These are phyloP conservation scores for Penicillium sp. DNA, from an alignment of 2,329 filamentous ascomycete species.

Conservation along the genomic window DNA sequence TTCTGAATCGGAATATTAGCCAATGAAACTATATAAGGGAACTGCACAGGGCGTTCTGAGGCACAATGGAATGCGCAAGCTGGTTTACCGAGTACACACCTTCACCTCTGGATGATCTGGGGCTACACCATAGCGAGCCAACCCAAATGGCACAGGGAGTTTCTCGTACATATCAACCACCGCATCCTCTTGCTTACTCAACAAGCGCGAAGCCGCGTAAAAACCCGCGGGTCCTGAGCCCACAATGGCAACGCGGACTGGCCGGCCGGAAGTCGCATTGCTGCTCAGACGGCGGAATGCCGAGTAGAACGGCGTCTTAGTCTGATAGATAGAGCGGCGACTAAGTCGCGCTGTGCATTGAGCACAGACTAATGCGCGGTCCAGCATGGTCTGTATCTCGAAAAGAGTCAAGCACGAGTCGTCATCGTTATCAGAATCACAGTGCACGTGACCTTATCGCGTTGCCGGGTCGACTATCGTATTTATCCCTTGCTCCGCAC, in stretches of 20 bases:
- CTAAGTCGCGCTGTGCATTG: constrained; percentile 25
- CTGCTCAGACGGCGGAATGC: constrained; percentile 29
- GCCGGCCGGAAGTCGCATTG: constrained; percentile 39
- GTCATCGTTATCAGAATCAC: constrained; percentile 4
- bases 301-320: constrained; percentile 3
- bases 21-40: background rate
- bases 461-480: constrained; percentile 33
- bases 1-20: constrained; percentile 55
- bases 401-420: background rate
- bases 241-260: constrained; percentile 77
- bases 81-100: constrained; percentile 46
- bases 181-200: constrained; percentile 66
- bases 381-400: constrained; percentile 22
- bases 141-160: constrained; percentile 83
- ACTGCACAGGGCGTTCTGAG: background rate
- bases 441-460: constrained; percentile 14
- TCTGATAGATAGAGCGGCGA: constrained; percentile 7
- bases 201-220: constrained; percentile 82
- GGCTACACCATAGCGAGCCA: constrained; percentile 93
- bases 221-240: constrained; percentile 95
- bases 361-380: constrained; percentile 27
- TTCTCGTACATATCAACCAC: constrained; percentile 94
- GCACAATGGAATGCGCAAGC: background rate
- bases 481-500: constrained; percentile 15
- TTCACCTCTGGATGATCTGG: constrained; percentile 98